A percentile compares a stretch with the other conserved stretches of the same genome.
phyloP scores from a whole-genome alignment of 2,329 filamentous ascomycete species.

The Trichoderma cornu-damae region DNA sequence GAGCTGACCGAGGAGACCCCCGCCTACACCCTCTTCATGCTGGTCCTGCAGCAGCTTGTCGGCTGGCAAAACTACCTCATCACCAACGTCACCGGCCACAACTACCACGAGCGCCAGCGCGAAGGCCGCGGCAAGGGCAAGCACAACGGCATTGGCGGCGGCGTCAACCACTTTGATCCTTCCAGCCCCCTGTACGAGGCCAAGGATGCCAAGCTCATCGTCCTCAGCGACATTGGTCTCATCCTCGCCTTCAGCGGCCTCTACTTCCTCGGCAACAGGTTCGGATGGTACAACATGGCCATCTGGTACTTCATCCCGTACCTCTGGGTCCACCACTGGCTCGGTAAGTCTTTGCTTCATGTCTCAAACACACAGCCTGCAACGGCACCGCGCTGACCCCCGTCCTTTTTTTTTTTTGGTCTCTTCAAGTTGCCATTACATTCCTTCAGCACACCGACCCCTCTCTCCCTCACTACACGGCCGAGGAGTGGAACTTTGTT shows the following conservation, averaged over 20 bases:
- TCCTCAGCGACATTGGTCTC: constrained; percentile 80
- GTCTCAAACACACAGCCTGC: not conserved
- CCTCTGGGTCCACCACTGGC: constrained; percentile 98
- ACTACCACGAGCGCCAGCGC: constrained; percentile 82
- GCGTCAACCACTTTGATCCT: constrained; percentile 95
- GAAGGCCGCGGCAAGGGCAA: constrained; percentile 95
- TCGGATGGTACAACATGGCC: constrained; percentile 77
- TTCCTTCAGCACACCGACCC: constrained; percentile 97
- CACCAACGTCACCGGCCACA: constrained; percentile 92
- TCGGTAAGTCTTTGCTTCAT: constrained; percentile 59
- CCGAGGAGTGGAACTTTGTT: constrained; percentile 83
- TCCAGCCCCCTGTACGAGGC: constrained; percentile 84
- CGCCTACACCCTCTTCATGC: constrained; percentile 66
- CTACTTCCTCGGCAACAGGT: constrained; percentile 66
- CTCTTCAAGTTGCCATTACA: constrained; percentile 75
- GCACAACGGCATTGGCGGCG: constrained; percentile 69
- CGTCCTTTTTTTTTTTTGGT: constrained; percentile 24
- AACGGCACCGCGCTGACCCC: constrained; percentile 20
- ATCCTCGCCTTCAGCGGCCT: constrained; percentile 57
- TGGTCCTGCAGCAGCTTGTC: constrained; percentile 79
- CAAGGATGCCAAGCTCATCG: constrained; percentile 81
- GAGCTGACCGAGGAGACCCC: constrained; percentile 96
- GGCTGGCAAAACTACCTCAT: constrained; percentile 93
- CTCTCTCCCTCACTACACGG: constrained; percentile 84
- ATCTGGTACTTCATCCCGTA: constrained; percentile 97